Percentiles rank a stretch among this genome's conserved stretches.
Evolutionary conservation across 805 yeast genomes (phyloP).

Genomic region (Yamadazyma takamatsuzukensis): DNA sequence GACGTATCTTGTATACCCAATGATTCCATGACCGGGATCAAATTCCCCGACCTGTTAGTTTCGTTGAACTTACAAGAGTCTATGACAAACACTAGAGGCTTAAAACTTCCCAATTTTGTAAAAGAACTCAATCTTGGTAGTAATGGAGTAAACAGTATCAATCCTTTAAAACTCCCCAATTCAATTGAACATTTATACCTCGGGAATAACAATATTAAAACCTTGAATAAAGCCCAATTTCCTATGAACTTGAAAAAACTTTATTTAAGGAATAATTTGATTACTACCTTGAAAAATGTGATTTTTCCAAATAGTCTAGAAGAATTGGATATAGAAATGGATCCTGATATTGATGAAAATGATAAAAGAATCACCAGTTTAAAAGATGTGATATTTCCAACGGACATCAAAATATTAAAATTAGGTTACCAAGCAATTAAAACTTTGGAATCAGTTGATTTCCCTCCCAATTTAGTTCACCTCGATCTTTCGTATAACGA

Average conservation of each 20-base stretch:
- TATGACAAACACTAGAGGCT: constrained; percentile 43
- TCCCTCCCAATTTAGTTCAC: constrained; percentile 29
- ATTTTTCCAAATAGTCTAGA: constrained; percentile 35
- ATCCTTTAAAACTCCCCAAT: constrained; percentile 42
- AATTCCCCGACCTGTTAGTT: constrained; percentile 37
- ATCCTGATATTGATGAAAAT: constrained; percentile 37
- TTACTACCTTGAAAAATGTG: constrained; percentile 44
- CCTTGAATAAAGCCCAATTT: constrained; percentile 39
- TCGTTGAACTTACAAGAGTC: constrained; percentile 39
- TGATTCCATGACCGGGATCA: constrained; percentile 45
- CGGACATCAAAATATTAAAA: constrained; percentile 29
- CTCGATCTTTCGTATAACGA: constrained; percentile 39
- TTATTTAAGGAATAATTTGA: constrained; percentile 38
- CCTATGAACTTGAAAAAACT: constrained; percentile 33
- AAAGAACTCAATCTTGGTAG: constrained; percentile 29
- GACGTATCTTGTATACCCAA: constrained; percentile 42
- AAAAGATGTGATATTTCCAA: constrained; percentile 40
- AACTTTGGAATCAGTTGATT: constrained; percentile 35
- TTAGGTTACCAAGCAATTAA: constrained; percentile 39
- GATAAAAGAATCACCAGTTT: constrained; percentile 40
- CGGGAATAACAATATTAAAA: constrained; percentile 40
- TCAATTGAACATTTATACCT: constrained; percentile 35
- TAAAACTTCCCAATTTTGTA: constrained; percentile 34
- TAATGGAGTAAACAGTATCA: constrained; percentile 43
- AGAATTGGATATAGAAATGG: constrained; percentile 40